Evolutionary conservation across 1,284 basidiomycete genomes (phyloP).

Genomic region (Exobasidium cylindrosporum): DNA sequence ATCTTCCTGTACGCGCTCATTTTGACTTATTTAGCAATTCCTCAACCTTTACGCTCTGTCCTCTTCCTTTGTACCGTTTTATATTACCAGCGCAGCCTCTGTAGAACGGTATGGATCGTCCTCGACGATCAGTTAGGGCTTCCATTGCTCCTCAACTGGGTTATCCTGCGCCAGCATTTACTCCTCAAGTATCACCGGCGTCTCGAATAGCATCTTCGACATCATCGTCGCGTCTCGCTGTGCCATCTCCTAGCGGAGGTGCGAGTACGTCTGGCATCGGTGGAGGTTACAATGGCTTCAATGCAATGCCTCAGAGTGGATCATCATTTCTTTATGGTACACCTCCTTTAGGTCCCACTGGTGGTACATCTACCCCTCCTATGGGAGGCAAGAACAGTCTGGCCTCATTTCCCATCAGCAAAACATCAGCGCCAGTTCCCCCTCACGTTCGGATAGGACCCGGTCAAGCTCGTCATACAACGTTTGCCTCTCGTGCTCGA

Average conservation of each 20-base stretch:
- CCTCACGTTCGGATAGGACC: conserved; percentile 31
- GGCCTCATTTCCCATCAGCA: background rate
- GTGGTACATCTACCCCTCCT: background rate
- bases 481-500: conserved; percentile 86
- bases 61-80: background rate
- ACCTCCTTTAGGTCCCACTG: background rate
- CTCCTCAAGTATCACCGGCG: background rate
- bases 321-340: background rate
- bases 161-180: background rate
- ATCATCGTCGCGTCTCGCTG: background rate
- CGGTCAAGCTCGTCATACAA: conserved; percentile 72
- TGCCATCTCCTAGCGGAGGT: background rate
- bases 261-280: background rate
- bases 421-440: conserved; percentile 20
- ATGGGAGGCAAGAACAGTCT: background rate
- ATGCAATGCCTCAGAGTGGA: background rate
- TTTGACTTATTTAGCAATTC: too few species aligned
- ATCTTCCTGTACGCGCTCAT: background rate
- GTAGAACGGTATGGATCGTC: conserved; percentile 2
- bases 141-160: background rate
- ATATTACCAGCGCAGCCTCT: background rate
- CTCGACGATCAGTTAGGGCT: conserved; percentile 7
- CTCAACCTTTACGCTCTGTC: background rate
- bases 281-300: background rate
- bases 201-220: background rate